Percentiles rank a stretch among this genome's conserved stretches.
These are phyloP conservation scores for Ichthyophthirius multifiliis DNA, from an alignment of 169 alveolate species.

Conservation along the genomic window DNA sequence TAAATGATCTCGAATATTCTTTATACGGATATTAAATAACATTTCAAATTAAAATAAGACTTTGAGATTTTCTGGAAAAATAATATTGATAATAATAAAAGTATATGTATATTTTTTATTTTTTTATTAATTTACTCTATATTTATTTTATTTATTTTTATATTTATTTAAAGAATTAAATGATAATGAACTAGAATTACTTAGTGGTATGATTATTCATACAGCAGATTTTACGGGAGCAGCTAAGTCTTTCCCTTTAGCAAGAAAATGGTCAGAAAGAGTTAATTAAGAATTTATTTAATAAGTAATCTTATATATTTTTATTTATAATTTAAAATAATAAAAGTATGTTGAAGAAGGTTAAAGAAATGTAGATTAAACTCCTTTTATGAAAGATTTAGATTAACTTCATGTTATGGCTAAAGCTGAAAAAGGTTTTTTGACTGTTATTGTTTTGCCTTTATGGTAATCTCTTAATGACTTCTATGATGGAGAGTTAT, in stretches of 20 bases:
- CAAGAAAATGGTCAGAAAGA: slow-evolving; percentile 39
- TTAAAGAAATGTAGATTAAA: slow-evolving; percentile 18
- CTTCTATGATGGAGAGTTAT: not conserved
- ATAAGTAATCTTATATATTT: not conserved
- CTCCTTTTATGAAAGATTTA: slow-evolving; percentile 39
- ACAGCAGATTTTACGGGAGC: slow-evolving; percentile 47
- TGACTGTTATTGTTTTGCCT: slow-evolving; percentile 31
- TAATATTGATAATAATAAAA: not conserved
- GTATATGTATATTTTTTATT: not conserved
- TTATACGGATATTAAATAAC: slow-evolving; percentile 32
- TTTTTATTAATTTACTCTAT: not conserved
- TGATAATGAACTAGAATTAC: slow-evolving; percentile 18
- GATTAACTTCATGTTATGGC: slow-evolving; percentile 31
- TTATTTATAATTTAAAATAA: not conserved
- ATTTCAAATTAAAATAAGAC: slow-evolving; percentile 18
- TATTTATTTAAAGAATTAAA: not conserved
- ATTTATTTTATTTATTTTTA: not conserved
- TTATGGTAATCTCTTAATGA: not conserved
- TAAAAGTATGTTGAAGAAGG: slow-evolving; percentile 41
- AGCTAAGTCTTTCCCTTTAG: slow-evolving; percentile 29
- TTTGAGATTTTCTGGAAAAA: slow-evolving; percentile 22
- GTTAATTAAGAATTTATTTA: slow-evolving; percentile 27
- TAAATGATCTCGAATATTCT: slow-evolving; percentile 27
- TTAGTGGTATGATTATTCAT: slow-evolving; percentile 37
- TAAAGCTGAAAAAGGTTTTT: slow-evolving; percentile 40